phyloP scores from a whole-genome alignment of 768 basidiomycete species.

The Pisolithus sp. region DNA sequence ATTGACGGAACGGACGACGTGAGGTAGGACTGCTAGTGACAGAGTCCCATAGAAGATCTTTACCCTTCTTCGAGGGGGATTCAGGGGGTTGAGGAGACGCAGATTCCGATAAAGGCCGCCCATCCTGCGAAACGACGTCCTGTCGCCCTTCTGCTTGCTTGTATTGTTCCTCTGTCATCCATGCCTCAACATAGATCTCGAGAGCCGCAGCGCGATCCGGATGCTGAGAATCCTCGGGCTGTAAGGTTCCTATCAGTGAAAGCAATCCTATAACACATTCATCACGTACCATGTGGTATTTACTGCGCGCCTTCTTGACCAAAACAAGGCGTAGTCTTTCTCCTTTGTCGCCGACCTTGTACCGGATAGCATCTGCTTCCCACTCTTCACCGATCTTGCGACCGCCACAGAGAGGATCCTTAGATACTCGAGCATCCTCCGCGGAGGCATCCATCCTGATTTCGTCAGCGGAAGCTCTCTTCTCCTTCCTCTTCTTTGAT shows the following conservation, averaged over 20 bases:
- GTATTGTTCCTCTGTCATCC: conserved; percentile 74
- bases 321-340: conserved; percentile 62
- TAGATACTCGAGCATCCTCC: conserved; percentile 43
- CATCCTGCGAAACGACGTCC: conserved; percentile 67
- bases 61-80: conserved; percentile 42
- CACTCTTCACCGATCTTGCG: conserved; percentile 70
- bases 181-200: conserved; percentile 70
- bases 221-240: conserved; percentile 77
- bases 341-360: conserved; percentile 67
- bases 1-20: conserved; percentile 40
- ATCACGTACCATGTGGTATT: conserved; percentile 62
- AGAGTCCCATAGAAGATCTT: conserved; percentile 66
- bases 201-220: conserved; percentile 64
- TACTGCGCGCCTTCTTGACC: conserved; percentile 64
- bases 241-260: background rate
- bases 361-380: conserved; percentile 63
- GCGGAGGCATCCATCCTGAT: conserved; percentile 40
- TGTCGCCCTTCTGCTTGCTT: conserved; percentile 53
- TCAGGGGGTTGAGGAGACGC: conserved; percentile 35
- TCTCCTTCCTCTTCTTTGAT: conserved; percentile 50
- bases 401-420: conserved; percentile 46
- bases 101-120: conserved; percentile 38
- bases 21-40: conserved; percentile 36
- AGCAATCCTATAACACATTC: background rate
- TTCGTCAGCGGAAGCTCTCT: conserved; percentile 35